Evolutionary conservation across 2,329 filamentous ascomycete species (phyloP).

Genomic region (Pseudopithomyces maydicus): DNA sequence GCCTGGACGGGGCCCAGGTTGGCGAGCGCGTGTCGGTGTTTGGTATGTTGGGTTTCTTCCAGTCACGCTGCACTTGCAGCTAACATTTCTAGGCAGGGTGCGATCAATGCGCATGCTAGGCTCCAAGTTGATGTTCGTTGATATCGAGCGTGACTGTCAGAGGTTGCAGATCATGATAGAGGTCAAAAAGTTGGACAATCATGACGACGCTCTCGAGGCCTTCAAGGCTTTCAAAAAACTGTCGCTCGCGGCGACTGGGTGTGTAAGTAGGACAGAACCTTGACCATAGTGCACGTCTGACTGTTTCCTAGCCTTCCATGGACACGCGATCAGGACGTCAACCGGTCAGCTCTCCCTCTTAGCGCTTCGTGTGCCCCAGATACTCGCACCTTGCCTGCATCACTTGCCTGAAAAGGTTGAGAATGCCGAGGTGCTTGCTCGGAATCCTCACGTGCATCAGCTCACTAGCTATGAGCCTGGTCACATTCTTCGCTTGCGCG

Average conservation of each 20-base stretch:
- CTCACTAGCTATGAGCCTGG: slow-evolving; percentile 72
- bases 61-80: slow-evolving; percentile 5
- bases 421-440: slow-evolving; percentile 73
- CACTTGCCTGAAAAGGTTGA: slow-evolving; percentile 73
- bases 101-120: slow-evolving; percentile 72
- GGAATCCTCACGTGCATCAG: slow-evolving; percentile 84
- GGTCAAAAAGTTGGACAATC: slow-evolving; percentile 55
- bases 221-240: slow-evolving; percentile 68
- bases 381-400: slow-evolving; percentile 79
- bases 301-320: slow-evolving; percentile 63
- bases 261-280: slow-evolving; percentile 59
- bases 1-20: slow-evolving; percentile 25
- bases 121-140: slow-evolving; percentile 82
- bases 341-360: slow-evolving; percentile 78
- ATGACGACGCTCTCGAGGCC: slow-evolving; percentile 45
- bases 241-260: slow-evolving; percentile 83
- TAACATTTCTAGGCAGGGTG: slow-evolving; percentile 69
- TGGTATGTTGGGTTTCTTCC: slow-evolving; percentile 29
- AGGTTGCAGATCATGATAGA: slow-evolving; percentile 79
- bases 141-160: slow-evolving; percentile 74
- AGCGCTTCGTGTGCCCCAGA: slow-evolving; percentile 68
- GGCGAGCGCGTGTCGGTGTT: slow-evolving; percentile 40
- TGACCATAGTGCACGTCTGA: slow-evolving; percentile 15
- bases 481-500: slow-evolving; percentile 74
- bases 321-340: slow-evolving; percentile 70